Evolutionary conservation across 176 grass and related monocot species (phyloP), one percentile per base, ranked within the genome.

Genomic region (Pontederia crassipes): DNA sequence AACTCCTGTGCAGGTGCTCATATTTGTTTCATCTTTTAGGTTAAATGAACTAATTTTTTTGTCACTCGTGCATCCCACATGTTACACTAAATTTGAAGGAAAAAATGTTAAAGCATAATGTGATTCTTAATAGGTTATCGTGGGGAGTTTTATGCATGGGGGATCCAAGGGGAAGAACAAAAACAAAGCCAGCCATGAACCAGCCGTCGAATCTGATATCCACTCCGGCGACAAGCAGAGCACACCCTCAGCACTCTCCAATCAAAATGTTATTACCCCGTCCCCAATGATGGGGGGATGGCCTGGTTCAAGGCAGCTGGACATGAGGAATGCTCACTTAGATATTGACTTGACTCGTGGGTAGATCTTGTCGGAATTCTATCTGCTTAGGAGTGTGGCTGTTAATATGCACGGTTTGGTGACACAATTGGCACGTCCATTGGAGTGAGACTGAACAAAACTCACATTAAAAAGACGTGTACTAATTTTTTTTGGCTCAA

Each of bases 1-100:
- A 68, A 86, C 81, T 62, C 86, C 81, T 24, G 93, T 98, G 56
- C 93, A 98, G 87, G 93, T 98, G 14, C 40, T 71, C 11, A 28
- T 12, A 17, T 13, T 29, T 50, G 14, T 8, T 17, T 63, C 17
- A n/a, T 9, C 16, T 58, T 8, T 9, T 64, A 12, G 8, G 28
- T 13, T 59, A 24, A 24, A 45, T 70, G 45, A 17, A 24, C 20
- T 24, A 24, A 47, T 61, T 17, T 17, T 48, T 66, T 46, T 15
- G 6, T 40, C 32, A 40, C 32, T 40, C 32, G 48, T 80, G 54
- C 66, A 0, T 1, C 2, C n/a, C 17, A 49, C 8, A 56, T 18
- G 1, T 46, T 0, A 20, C 52, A 14, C 20, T 51, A 72, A 9
- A 28, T 11, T 10, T 62, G 8, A n/a, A 14, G 5, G 11, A 26